A percentile compares a stretch with the other conserved stretches of the same genome.
Evolutionary conservation across 495 filamentous ascomycete species (phyloP).

Genomic region (Niebla homalea): DNA sequence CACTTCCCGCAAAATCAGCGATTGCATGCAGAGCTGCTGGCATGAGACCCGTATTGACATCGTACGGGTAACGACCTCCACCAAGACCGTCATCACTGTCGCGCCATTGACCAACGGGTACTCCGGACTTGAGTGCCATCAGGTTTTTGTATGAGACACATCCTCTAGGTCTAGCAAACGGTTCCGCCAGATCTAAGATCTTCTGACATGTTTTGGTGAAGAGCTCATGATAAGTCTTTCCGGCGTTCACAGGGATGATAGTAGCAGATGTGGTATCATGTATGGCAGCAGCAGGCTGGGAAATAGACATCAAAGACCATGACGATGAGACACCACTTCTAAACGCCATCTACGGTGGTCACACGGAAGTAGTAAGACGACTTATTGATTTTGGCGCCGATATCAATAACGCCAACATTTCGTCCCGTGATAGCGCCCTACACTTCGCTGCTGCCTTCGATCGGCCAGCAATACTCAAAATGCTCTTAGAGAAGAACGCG

Average conservation of each 20-base stretch:
- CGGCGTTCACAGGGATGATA: neutral
- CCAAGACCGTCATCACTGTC: slow-evolving; percentile 48
- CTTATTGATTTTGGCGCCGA: slow-evolving; percentile 12
- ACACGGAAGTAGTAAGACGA: neutral
- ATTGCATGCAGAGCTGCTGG: slow-evolving; percentile 49
- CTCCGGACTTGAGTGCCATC: slow-evolving; percentile 38
- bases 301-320: slow-evolving; percentile 7
- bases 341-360: slow-evolving; percentile 2
- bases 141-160: slow-evolving; percentile 29
- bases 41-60: slow-evolving; percentile 51
- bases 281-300: slow-evolving; percentile 1
- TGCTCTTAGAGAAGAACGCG: slow-evolving; percentile 3
- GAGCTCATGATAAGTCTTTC: neutral
- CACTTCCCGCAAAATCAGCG: slow-evolving; percentile 32
- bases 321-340: slow-evolving; percentile 12
- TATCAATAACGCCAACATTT: slow-evolving; percentile 4
- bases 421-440: slow-evolving; percentile 2
- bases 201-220: neutral
- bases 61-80: slow-evolving; percentile 50
- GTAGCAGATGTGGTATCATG: slow-evolving; percentile 4
- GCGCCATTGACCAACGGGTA: slow-evolving; percentile 50
- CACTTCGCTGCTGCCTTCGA: slow-evolving; percentile 7
- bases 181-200: neutral
- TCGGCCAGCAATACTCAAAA: slow-evolving; percentile 1
- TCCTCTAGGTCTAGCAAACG: neutral